These are phyloP conservation scores for Alternaria triticimaculans DNA, from an alignment of 2,329 filamentous ascomycete genomes.

Conservation along the genomic window DNA sequence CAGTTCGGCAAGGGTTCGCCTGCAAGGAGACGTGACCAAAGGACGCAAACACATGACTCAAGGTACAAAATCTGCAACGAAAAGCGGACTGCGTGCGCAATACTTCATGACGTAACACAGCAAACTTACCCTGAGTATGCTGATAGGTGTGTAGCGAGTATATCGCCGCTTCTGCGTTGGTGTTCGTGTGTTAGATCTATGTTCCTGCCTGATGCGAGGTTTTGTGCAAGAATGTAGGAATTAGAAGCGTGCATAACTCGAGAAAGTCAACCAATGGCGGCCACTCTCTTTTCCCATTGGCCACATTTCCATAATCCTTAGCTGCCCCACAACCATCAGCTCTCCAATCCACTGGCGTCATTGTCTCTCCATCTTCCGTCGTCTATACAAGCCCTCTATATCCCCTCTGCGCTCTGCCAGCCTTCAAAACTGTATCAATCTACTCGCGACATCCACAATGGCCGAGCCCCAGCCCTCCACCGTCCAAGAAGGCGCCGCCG, in stretches of 20 bases:
- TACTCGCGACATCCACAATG: conserved; percentile 53
- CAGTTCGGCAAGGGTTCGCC: conserved; percentile 24
- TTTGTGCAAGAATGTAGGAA: neutral
- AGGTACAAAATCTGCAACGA: conserved; percentile 9
- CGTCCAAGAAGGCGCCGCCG: conserved; percentile 66
- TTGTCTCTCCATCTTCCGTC: neutral
- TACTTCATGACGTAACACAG: neutral
- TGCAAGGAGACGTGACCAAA: conserved; percentile 28
- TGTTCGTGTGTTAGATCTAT: neutral
- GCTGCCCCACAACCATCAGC: conserved; percentile 16
- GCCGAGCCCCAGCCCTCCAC: conserved; percentile 66
- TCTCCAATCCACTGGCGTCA: neutral
- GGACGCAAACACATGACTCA: conserved; percentile 31
- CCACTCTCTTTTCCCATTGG: conserved; percentile 24
- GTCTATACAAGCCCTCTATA: neutral
- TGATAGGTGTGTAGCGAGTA: neutral
- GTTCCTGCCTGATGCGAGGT: neutral
- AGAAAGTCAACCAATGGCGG: conserved; percentile 19
- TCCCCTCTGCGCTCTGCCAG: neutral
- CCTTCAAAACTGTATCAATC: neutral
- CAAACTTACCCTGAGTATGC: conserved; percentile 1
- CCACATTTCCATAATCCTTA: neutral
- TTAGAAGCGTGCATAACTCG: neutral
- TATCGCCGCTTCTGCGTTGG: neutral
- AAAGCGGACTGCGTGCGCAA: conserved; percentile 2